Evolutionary conservation across 768 basidiomycete species (phyloP).

Genomic region (Tulasnella sp.): DNA sequence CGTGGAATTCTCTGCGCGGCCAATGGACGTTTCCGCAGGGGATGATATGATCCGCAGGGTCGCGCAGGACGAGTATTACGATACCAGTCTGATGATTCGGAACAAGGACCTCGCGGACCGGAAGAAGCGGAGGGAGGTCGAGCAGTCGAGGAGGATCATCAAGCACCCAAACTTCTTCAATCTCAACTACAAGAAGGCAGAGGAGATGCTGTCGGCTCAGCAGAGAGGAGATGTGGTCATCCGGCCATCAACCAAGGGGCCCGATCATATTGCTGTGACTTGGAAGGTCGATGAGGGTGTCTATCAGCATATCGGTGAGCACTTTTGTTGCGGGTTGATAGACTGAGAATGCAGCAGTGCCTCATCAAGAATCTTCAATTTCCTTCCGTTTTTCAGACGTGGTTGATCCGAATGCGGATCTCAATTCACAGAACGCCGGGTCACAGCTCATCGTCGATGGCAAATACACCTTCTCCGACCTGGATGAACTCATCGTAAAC

Average conservation of each 20-base stretch:
- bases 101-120: constrained; percentile 64
- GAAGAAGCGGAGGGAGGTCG: constrained; percentile 77
- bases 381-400: constrained; percentile 43
- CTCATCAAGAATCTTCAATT: constrained; percentile 7
- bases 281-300: constrained; percentile 98
- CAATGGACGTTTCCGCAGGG: constrained; percentile 47
- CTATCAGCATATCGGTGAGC: constrained; percentile 90
- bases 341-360: no score
- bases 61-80: constrained; percentile 52
- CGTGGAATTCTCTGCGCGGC: constrained; percentile 66
- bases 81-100: constrained; percentile 49
- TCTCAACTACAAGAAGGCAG: constrained; percentile 82
- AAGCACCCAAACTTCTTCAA: constrained; percentile 99
- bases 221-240: constrained; percentile 95
- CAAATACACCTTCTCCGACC: constrained; percentile 77
- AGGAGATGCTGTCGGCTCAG: constrained; percentile 77
- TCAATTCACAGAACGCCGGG: constrained; percentile 51
- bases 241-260: constrained; percentile 88
- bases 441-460: constrained; percentile 57
- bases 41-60: constrained; percentile 54
- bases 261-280: constrained; percentile 88
- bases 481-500: constrained; percentile 94
- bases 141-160: constrained; percentile 72
- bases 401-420: constrained; percentile 67
- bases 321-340: neutral